A percentile compares a stretch with the other conserved stretches of the same genome.
Evolutionary conservation across 2,329 filamentous ascomycete species (phyloP).

Genomic region (Aspergillus sp.): DNA sequence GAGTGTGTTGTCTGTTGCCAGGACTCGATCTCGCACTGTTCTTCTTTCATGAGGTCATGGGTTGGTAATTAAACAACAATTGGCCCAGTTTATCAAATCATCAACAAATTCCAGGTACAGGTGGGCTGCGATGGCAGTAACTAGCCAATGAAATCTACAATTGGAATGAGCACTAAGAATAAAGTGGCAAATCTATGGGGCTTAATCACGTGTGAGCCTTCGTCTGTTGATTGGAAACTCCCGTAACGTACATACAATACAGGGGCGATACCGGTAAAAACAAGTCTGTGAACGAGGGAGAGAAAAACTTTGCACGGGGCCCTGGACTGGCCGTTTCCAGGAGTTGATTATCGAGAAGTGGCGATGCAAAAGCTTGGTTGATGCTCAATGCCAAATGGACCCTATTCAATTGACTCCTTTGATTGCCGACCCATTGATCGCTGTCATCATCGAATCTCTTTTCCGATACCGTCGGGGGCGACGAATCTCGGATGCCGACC

Average conservation of each 20-base stretch:
- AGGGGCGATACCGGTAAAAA: not conserved
- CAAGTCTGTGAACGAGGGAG: not conserved
- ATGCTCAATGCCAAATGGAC: not conserved
- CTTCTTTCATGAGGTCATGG: not conserved
- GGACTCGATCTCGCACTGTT: not conserved
- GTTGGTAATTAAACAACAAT: not conserved
- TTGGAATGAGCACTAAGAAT: constrained; percentile 13
- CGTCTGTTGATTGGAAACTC: not conserved
- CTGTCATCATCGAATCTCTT: not conserved
- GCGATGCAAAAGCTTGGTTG: constrained; percentile 13
- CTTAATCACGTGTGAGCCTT: constrained; percentile 9
- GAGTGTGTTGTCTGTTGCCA: not conserved
- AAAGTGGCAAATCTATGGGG: constrained; percentile 15
- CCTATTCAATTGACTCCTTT: not conserved
- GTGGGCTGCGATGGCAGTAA: constrained; percentile 8
- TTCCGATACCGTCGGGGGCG: not conserved
- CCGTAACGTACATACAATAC: constrained; percentile 13
- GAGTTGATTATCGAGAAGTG: constrained; percentile 2
- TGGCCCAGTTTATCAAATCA: not conserved
- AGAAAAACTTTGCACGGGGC: not conserved
- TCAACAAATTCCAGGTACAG: constrained; percentile 15
- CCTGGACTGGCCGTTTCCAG: not conserved
- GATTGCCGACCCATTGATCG: not conserved
- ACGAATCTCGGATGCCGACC: not conserved
- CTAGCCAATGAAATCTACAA: not conserved